Evolutionary conservation across 352 stramenopile genomes (phyloP).

Genomic region (Aphanomyces euteiches): DNA sequence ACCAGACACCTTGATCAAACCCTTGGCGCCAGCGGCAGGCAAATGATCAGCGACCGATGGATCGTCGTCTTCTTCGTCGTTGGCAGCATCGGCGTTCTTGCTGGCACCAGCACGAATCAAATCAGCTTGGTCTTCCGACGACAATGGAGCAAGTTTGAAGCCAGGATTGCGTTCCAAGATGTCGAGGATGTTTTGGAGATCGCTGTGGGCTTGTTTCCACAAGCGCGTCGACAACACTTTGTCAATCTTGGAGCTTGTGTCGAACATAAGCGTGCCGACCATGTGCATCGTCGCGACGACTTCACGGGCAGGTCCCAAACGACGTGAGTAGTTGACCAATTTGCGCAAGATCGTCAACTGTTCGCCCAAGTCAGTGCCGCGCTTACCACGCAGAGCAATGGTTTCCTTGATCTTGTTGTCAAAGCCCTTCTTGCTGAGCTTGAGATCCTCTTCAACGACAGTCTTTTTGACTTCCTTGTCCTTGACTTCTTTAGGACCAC

Average conservation of each 20-base stretch:
- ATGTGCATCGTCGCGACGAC: slow-evolving; percentile 79
- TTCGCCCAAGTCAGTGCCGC: slow-evolving; percentile 67
- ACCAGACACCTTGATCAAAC: slow-evolving; percentile 83
- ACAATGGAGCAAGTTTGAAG: slow-evolving; percentile 64
- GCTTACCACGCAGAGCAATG: slow-evolving; percentile 78
- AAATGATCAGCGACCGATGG: slow-evolving; percentile 74
- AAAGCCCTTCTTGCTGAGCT: slow-evolving; percentile 73
- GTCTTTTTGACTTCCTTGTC: slow-evolving; percentile 49
- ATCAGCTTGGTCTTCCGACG: slow-evolving; percentile 82
- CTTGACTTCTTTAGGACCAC: slow-evolving; percentile 55
- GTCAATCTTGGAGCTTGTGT: slow-evolving; percentile 81
- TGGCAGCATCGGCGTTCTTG: slow-evolving; percentile 49
- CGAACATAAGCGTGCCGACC: slow-evolving; percentile 74
- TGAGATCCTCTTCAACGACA: slow-evolving; percentile 73
- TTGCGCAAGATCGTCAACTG: slow-evolving; percentile 69
- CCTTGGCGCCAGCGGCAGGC: slow-evolving; percentile 64
- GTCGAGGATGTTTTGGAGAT: slow-evolving; percentile 62
- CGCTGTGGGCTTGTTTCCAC: slow-evolving; percentile 68
- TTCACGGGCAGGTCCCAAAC: slow-evolving; percentile 68
- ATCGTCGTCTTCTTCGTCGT: slow-evolving; percentile 84
- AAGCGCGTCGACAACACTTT: slow-evolving; percentile 73
- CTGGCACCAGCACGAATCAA: slow-evolving; percentile 73
- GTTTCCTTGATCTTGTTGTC: slow-evolving; percentile 83
- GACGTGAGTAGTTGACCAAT: slow-evolving; percentile 73
- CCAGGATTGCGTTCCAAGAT: slow-evolving; percentile 81